Conservation (phyloP, 108 stramenopile genomes). For the Fistulifera pelliculosa region DNA sequence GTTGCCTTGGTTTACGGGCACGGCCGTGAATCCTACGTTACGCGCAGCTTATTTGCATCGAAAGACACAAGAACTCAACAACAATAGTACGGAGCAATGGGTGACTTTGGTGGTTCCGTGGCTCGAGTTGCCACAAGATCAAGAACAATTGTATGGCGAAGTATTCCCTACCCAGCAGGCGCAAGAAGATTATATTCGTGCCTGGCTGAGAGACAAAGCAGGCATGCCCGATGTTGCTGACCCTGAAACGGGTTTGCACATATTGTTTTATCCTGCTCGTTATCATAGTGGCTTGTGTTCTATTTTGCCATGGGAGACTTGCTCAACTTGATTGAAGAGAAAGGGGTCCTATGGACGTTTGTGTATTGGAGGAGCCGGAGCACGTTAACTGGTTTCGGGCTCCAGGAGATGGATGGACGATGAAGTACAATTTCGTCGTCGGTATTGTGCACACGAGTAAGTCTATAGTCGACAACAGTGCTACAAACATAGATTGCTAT, state of each 20-base stretch:
- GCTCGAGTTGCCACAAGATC: constrained; percentile 72
- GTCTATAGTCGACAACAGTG: constrained; percentile 3
- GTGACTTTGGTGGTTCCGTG: constrained; percentile 84
- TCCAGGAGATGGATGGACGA: constrained; percentile 80
- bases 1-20: constrained; percentile 85
- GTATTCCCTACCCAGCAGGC: constrained; percentile 44
- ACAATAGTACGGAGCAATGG: constrained; percentile 16
- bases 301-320: constrained; percentile 84
- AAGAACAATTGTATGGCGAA: constrained; percentile 40
- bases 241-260: constrained; percentile 27
- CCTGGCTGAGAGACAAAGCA: constrained; percentile 59
- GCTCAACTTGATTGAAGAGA: constrained; percentile 19
- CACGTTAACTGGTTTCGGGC: constrained; percentile 86
- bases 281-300: constrained; percentile 58
- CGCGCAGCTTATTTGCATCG: constrained; percentile 71
- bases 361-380: constrained; percentile 86
- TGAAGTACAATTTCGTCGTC: constrained; percentile 72
- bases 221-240: constrained; percentile 58
- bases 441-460: constrained; percentile 77
- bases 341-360: constrained; percentile 32
- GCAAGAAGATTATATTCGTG: constrained; percentile 65
- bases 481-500: neutral
- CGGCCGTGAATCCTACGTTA: constrained; percentile 78
- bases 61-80: constrained; percentile 21
- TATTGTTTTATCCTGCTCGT: constrained; percentile 66